Conservation (phyloP, 1,284 basidiomycete species). For the Xerocomus amazonicus region DNA sequence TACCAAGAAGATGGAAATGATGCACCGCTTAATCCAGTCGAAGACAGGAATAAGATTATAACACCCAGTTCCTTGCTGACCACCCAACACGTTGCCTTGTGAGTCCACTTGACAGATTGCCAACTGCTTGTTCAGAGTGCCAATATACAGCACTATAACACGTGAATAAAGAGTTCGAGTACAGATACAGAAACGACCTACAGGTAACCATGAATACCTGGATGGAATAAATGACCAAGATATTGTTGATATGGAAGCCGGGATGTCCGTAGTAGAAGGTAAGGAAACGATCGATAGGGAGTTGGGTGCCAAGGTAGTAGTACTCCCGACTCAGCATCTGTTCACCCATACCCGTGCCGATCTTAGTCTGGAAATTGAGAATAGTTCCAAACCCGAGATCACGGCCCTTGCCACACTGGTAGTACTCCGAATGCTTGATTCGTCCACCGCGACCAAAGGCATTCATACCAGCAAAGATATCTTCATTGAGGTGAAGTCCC, state of each 20-base stretch:
- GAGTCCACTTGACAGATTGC: slow-evolving; percentile 82
- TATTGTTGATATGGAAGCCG: slow-evolving; percentile 99
- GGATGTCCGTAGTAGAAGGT: slow-evolving; percentile 99
- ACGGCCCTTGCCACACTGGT: slow-evolving; percentile 98
- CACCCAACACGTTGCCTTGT: slow-evolving; percentile 72
- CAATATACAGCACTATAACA: slow-evolving; percentile 77
- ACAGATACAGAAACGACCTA: slow-evolving; percentile 41
- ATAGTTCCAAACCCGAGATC: slow-evolving; percentile 99
- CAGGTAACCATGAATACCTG: slow-evolving; percentile 91
- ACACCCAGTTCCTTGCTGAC: slow-evolving; percentile 73
- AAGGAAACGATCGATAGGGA: slow-evolving; percentile 97
- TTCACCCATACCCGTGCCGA: slow-evolving; percentile 99
- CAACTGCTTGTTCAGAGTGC: slow-evolving; percentile 90
- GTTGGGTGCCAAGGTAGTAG: slow-evolving; percentile 98
- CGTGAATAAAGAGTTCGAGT: slow-evolving; percentile 10
- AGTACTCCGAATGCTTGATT: slow-evolving; percentile 99
- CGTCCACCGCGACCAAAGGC: slow-evolving; percentile 97
- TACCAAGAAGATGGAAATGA: slow-evolving; percentile 94
- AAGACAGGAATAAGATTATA: slow-evolving; percentile 94
- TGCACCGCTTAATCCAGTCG: slow-evolving; percentile 94
- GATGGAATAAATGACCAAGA: slow-evolving; percentile 95
- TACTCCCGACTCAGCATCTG: slow-evolving; percentile 99
- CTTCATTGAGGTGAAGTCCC: slow-evolving; percentile 97
- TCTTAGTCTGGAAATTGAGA: slow-evolving; percentile 99
- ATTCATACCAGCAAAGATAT: slow-evolving; percentile 99